Conservation (phyloP, 176 grass and related monocot species). For the Carex parvula region DNA sequence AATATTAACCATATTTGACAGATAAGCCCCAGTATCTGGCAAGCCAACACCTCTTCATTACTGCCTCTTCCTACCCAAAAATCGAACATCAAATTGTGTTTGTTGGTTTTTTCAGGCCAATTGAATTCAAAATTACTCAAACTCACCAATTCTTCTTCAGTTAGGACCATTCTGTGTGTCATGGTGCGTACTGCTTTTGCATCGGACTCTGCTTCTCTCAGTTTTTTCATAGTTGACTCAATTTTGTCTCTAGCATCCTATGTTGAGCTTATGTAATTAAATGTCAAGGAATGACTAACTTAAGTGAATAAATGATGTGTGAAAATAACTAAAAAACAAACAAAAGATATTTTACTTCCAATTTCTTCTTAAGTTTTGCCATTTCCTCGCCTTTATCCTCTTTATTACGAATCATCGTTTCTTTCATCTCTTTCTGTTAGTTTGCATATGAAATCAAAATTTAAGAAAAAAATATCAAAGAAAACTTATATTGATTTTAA, state of each 20-base stretch:
- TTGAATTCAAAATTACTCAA: background rate
- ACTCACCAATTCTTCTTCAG: slow-evolving; percentile 81
- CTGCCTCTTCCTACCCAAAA: slow-evolving; percentile 69
- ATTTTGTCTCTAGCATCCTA: slow-evolving; percentile 62
- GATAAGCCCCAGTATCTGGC: slow-evolving; percentile 89
- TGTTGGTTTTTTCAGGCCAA: background rate
- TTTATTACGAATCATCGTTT: slow-evolving; percentile 53
- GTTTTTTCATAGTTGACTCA: slow-evolving; percentile 39
- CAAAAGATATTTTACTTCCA: slow-evolving; percentile 51
- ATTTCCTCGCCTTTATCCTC: slow-evolving; percentile 73
- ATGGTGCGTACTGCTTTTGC: slow-evolving; percentile 61
- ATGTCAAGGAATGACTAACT: slow-evolving; percentile 9
- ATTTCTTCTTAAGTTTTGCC: slow-evolving; percentile 53
- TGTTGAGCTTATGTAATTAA: slow-evolving; percentile 29
- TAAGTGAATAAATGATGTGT: slow-evolving; percentile 7
- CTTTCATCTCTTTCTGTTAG: slow-evolving; percentile 81
- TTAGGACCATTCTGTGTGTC: slow-evolving; percentile 85
- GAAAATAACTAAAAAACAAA: background rate
- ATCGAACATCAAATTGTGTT: slow-evolving; percentile 3
- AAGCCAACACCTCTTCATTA: slow-evolving; percentile 96
- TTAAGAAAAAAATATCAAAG: background rate
- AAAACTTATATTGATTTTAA: background rate
- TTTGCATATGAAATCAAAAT: slow-evolving; percentile 21
- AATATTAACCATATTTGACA: slow-evolving; percentile 55
- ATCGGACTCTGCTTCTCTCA: slow-evolving; percentile 71